Percentiles rank a stretch among this genome's conserved stretches.
Evolutionary conservation across 257 asterid genomes (phyloP).

Genomic region (Cordia subcordata): DNA sequence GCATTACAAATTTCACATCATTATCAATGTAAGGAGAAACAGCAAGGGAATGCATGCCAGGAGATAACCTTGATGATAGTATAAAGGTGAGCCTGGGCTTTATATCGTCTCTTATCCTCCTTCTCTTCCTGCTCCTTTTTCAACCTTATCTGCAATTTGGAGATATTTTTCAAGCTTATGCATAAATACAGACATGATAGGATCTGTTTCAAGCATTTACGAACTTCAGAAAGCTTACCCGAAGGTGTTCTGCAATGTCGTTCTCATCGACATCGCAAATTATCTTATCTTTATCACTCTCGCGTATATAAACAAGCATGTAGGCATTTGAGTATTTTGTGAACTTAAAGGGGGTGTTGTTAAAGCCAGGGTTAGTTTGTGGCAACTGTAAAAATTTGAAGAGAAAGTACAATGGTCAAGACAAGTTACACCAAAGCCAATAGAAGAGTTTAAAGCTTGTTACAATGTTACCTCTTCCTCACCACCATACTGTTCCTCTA

Average conservation of each 20-base stretch:
- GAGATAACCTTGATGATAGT: constrained; percentile 65
- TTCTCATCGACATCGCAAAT: constrained; percentile 82
- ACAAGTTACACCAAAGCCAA: background rate
- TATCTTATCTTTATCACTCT: constrained; percentile 78
- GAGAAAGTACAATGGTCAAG: background rate
- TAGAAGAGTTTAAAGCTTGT: background rate
- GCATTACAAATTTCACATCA: background rate
- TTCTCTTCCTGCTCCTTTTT: constrained; percentile 86
- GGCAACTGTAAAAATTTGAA: constrained; percentile 42
- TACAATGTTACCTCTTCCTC: constrained; percentile 65
- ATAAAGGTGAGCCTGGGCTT: constrained; percentile 75
- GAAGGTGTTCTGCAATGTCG: constrained; percentile 83
- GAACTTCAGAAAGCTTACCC: constrained; percentile 36
- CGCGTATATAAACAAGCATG: constrained; percentile 90
- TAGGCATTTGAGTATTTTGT: constrained; percentile 88
- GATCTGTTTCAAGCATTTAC: background rate
- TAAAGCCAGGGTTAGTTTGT: constrained; percentile 79
- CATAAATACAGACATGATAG: background rate
- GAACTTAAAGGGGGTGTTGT: constrained; percentile 71
- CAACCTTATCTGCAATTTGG: constrained; percentile 56
- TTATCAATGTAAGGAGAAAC: background rate
- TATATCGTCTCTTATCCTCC: constrained; percentile 74
- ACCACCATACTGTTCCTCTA: constrained; percentile 88
- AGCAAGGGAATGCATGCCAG: background rate
- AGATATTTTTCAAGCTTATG: background rate